phyloP scores from a whole-genome alignment of 1,139 yeast species.

The Pichia sp. region DNA sequence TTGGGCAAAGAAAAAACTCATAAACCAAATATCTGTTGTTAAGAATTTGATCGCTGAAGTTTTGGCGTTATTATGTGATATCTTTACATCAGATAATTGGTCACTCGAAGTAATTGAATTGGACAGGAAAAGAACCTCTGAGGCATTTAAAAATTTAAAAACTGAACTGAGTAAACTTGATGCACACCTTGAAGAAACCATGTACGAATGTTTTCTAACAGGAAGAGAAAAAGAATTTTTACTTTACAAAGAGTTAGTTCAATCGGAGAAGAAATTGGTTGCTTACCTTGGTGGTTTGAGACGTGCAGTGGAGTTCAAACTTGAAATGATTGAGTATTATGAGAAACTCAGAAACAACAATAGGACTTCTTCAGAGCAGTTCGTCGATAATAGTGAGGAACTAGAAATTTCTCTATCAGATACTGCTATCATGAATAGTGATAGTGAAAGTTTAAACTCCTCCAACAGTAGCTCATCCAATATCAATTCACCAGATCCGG shows the following conservation, averaged over 20 bases:
- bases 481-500: slow-evolving; percentile 3
- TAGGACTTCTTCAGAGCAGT: neutral
- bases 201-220: slow-evolving; percentile 44
- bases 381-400: neutral
- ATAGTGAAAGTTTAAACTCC: neutral
- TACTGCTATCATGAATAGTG: neutral
- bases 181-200: slow-evolving; percentile 48
- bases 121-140: slow-evolving; percentile 1
- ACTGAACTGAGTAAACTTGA: slow-evolving; percentile 24
- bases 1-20: slow-evolving; percentile 8
- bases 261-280: slow-evolving; percentile 43
- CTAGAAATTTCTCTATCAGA: neutral
- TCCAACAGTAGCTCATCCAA: neutral
- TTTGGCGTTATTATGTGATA: slow-evolving; percentile 8
- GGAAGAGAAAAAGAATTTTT: slow-evolving; percentile 52
- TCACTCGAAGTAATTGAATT: slow-evolving; percentile 1
- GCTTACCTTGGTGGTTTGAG: slow-evolving; percentile 61
- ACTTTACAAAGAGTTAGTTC: slow-evolving; percentile 38
- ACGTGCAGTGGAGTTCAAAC: slow-evolving; percentile 61
- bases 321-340: slow-evolving; percentile 33
- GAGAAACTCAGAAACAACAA: slow-evolving; percentile 1
- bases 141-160: slow-evolving; percentile 7
- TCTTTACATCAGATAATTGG: slow-evolving; percentile 4
- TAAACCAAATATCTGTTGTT: slow-evolving; percentile 22
- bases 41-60: slow-evolving; percentile 20